Percentiles rank a stretch among this genome's conserved stretches.
Evolutionary conservation across 495 filamentous ascomycete species (phyloP).

Genomic region (Neurospora cerealis): DNA sequence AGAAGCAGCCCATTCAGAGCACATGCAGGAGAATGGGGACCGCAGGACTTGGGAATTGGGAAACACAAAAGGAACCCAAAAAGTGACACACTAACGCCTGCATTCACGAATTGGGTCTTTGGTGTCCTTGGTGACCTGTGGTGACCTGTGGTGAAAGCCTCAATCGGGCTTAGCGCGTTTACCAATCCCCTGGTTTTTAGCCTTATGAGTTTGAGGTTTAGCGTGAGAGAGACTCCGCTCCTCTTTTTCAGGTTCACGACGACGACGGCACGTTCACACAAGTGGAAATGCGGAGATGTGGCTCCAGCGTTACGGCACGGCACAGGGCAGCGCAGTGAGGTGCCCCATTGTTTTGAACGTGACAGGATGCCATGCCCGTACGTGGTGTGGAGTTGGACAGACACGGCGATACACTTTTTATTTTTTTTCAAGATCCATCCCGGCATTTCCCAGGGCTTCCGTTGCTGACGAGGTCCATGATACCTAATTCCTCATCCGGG

Average conservation of each 20-base stretch:
- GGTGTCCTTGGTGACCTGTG: too few relatives aligned
- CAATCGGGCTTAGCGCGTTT: neutral
- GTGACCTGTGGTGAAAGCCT: neutral
- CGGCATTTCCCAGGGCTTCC: neutral
- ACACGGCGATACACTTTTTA: neutral
- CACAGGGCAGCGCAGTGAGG: neutral
- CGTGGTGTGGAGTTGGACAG: neutral
- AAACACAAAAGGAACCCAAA: neutral
- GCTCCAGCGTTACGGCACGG: neutral
- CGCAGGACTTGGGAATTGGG: neutral
- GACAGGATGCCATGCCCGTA: neutral
- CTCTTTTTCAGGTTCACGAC: neutral
- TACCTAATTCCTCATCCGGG: neutral
- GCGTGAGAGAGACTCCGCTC: neutral
- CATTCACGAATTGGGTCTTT: neutral
- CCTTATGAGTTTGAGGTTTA: neutral
- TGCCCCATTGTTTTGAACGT: neutral
- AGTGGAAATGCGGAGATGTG: neutral
- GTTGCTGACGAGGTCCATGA: neutral
- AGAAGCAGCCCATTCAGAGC: neutral
- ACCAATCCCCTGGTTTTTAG: neutral
- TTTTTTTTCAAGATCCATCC: neutral
- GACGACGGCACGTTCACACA: neutral
- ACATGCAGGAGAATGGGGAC: neutral
- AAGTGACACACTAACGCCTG: neutral